phyloP scores from a whole-genome alignment of 2,329 filamentous ascomycete genomes.

The Fusarium secorum region DNA sequence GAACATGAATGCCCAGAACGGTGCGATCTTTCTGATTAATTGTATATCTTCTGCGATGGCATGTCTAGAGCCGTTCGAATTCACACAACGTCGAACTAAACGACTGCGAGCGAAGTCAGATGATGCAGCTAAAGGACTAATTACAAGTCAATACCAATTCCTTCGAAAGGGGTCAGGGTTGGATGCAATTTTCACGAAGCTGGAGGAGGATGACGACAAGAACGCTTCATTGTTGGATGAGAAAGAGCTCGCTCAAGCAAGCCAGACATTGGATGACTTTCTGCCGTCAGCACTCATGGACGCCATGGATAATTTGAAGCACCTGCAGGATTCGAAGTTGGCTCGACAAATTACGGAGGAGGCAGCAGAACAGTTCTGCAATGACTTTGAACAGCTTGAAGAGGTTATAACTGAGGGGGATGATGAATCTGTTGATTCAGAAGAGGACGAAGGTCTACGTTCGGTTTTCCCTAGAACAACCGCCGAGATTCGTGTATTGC shows the following conservation, averaged over 20 bases:
- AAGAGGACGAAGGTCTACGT: constrained; percentile 41
- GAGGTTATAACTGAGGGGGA: constrained; percentile 56
- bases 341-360: constrained; percentile 81
- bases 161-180: constrained; percentile 80
- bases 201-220: constrained; percentile 52
- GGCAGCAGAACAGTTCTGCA: constrained; percentile 83
- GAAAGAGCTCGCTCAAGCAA: constrained; percentile 67
- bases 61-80: constrained; percentile 67
- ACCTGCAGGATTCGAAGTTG: constrained; percentile 74
- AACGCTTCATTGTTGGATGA: constrained; percentile 56
- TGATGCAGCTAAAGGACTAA: constrained; percentile 63
- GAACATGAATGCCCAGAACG: constrained; percentile 64
- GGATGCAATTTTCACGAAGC: constrained; percentile 65
- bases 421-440: constrained; percentile 46
- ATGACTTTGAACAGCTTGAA: constrained; percentile 76
- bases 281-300: constrained; percentile 93
- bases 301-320: constrained; percentile 80
- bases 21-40: constrained; percentile 76
- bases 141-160: constrained; percentile 74
- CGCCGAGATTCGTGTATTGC: constrained; percentile 66
- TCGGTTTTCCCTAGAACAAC: constrained; percentile 65
- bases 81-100: constrained; percentile 64
- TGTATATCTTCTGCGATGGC: constrained; percentile 68
- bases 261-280: constrained; percentile 86
- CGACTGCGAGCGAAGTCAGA: constrained; percentile 66